A percentile compares a stretch with the other conserved stretches of the same genome.
phyloP scores from a whole-genome alignment of 768 basidiomycete genomes.

The Trametes cubensis region DNA sequence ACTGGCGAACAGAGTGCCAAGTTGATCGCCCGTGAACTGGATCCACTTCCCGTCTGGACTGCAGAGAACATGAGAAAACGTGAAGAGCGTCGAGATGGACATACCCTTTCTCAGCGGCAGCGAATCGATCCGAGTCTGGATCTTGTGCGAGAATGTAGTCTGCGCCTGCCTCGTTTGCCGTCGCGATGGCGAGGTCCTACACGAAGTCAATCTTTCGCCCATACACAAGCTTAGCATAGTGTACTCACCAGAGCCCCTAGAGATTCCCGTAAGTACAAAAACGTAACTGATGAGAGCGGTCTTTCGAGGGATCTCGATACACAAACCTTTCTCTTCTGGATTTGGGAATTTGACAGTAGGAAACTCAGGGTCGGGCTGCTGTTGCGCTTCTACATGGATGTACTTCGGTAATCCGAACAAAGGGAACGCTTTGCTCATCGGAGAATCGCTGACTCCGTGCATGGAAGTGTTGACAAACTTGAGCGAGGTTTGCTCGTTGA shows the following conservation, averaged over 20 bases:
- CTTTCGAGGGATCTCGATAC: not conserved
- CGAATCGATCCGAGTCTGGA: slow-evolving; percentile 85
- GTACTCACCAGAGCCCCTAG: slow-evolving; percentile 32
- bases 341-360: slow-evolving; percentile 86
- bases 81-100: not conserved
- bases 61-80: slow-evolving; percentile 1
- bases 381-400: slow-evolving; percentile 66
- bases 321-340: slow-evolving; percentile 83
- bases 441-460: slow-evolving; percentile 84
- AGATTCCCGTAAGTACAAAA: not conserved
- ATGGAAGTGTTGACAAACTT: slow-evolving; percentile 87
- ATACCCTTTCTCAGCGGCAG: slow-evolving; percentile 68
- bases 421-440: slow-evolving; percentile 59
- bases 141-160: slow-evolving; percentile 84
- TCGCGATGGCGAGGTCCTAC: slow-evolving; percentile 71
- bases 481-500: slow-evolving; percentile 43
- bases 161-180: slow-evolving; percentile 56
- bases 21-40: slow-evolving; percentile 82
- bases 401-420: slow-evolving; percentile 61
- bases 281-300: not conserved
- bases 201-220: not conserved
- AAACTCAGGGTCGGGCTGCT: slow-evolving; percentile 79
- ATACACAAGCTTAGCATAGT: no score
- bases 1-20: slow-evolving; percentile 63
- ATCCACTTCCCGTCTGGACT: slow-evolving; percentile 62